Evolutionary conservation across 2,329 filamentous ascomycete genomes (phyloP).

Genomic region (Teratosphaeriaceae sp.): DNA sequence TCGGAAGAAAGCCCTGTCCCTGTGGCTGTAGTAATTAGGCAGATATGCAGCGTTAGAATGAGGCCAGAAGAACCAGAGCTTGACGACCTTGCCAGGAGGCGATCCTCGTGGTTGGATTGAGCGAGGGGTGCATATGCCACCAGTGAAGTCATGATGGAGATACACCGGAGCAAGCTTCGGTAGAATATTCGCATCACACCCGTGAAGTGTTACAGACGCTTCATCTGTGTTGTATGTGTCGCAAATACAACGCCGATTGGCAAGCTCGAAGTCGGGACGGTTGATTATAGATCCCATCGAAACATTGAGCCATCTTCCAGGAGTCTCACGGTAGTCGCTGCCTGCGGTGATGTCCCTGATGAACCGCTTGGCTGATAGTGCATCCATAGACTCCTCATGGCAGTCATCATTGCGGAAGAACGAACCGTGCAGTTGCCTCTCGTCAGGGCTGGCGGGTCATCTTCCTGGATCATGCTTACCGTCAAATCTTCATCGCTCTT

Average conservation of each 20-base stretch:
- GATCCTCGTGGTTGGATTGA: constrained; percentile 1
- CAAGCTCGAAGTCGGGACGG: neutral
- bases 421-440: neutral
- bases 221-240: neutral
- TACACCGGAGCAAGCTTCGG: neutral
- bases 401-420: neutral
- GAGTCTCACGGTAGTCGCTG: neutral
- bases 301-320: neutral
- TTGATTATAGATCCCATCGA: neutral
- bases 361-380: neutral
- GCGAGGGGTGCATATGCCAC: neutral
- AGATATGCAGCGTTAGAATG: neutral
- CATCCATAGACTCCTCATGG: neutral
- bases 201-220: neutral
- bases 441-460: no score
- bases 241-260: neutral
- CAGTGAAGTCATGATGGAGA: constrained; percentile 1
- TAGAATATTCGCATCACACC: neutral
- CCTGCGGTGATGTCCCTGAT: neutral
- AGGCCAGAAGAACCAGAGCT: neutral
- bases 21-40: neutral
- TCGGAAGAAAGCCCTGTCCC: neutral
- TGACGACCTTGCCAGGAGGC: neutral
- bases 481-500: neutral
- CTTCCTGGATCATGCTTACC: neutral